Conservation (phyloP, 2,329 filamentous ascomycete genomes). For the Septoria linicola region DNA sequence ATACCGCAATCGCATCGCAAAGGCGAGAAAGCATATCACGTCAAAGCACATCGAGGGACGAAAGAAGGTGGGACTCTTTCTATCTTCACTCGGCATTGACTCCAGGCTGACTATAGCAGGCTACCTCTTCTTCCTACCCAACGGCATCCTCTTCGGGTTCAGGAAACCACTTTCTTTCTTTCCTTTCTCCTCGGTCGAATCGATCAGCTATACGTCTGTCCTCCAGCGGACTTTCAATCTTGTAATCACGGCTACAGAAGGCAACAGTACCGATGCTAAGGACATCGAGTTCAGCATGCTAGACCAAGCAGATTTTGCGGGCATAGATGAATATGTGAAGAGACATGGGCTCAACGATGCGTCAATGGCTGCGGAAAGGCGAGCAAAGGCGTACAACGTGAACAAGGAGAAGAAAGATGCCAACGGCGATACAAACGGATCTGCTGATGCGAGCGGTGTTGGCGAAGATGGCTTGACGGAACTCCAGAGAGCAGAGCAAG, state of each 20-base stretch:
- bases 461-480: conserved; percentile 32
- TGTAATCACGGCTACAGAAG: conserved; percentile 46
- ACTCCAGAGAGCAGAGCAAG: conserved; percentile 35
- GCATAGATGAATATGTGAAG: conserved; percentile 63
- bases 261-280: conserved; percentile 35
- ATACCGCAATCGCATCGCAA: conserved; percentile 62
- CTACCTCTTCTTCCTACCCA: conserved; percentile 62
- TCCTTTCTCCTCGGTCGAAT: conserved; percentile 58
- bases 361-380: conserved; percentile 59
- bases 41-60: conserved; percentile 62
- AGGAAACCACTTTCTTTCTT: conserved; percentile 66
- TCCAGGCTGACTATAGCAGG: conserved; percentile 41
- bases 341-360: conserved; percentile 62
- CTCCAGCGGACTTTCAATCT: conserved; percentile 67
- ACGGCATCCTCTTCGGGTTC: conserved; percentile 63
- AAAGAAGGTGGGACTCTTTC: conserved; percentile 55
- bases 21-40: conserved; percentile 62
- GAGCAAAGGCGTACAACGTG: conserved; percentile 60
- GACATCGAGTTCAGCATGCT: conserved; percentile 66
- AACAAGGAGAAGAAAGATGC: conserved; percentile 41
- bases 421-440: conserved; percentile 25
- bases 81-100: neutral
- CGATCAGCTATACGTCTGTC: conserved; percentile 63
- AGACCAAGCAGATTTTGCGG: conserved; percentile 61
- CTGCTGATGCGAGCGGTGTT: conserved; percentile 27